phyloP scores from a whole-genome alignment of 108 stramenopile species.

The Parmales sp. region DNA sequence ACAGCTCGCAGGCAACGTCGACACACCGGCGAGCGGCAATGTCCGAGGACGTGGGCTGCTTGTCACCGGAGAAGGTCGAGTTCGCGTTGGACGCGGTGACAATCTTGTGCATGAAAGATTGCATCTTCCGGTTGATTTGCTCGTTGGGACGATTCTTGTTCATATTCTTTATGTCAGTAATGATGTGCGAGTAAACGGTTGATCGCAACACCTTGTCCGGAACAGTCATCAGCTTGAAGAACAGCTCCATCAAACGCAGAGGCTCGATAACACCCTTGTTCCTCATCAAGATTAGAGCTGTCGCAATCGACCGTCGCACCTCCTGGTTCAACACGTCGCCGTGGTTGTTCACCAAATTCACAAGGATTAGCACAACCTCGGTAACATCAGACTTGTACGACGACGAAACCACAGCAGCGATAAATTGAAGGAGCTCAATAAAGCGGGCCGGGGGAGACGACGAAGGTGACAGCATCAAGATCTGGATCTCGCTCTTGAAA shows the following conservation, averaged over 20 bases:
- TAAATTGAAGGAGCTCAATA: conserved; percentile 78
- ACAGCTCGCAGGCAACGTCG: conserved; percentile 84
- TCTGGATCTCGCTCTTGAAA: conserved; percentile 52
- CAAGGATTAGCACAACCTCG: conserved; percentile 61
- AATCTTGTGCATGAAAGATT: conserved; percentile 67
- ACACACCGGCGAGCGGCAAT: conserved; percentile 72
- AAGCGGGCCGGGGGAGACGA: conserved; percentile 58
- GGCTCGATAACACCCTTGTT: conserved; percentile 72
- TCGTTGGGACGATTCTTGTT: conserved; percentile 66
- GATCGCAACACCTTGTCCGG: conserved; percentile 78
- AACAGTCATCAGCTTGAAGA: conserved; percentile 79
- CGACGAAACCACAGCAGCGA: conserved; percentile 63
- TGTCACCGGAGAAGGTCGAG: neutral
- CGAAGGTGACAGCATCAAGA: conserved; percentile 60
- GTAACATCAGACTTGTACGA: conserved; percentile 64
- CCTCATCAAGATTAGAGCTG: conserved; percentile 77
- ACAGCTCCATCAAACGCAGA: conserved; percentile 67
- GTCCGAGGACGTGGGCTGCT: conserved; percentile 24
- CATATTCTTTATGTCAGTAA: conserved; percentile 77
- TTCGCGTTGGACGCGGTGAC: conserved; percentile 21
- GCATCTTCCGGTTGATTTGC: conserved; percentile 67
- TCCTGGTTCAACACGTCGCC: conserved; percentile 55
- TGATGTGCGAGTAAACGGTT: conserved; percentile 73
- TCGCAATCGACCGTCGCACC: conserved; percentile 72
- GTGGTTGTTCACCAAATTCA: conserved; percentile 57